Percentiles rank a stretch among this genome's conserved stretches.
phyloP scores from a whole-genome alignment of 352 stramenopile species.

The Phytophthora quininea region DNA sequence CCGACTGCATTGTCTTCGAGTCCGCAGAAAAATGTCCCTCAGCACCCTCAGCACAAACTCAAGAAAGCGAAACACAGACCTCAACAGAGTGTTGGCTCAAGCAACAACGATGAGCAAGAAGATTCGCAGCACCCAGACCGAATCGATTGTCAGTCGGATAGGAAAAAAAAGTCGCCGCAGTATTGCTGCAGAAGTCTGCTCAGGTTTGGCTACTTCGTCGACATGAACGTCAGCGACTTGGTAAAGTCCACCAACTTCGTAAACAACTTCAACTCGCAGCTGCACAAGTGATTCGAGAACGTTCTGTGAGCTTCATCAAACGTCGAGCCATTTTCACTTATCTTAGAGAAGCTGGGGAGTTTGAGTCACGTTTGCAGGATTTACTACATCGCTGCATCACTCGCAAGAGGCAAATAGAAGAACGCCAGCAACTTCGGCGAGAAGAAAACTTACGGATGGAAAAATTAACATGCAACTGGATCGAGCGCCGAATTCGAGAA shows the following conservation, averaged over 20 bases:
- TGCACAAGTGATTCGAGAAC: constrained; percentile 22
- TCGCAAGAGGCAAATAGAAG: constrained; percentile 27
- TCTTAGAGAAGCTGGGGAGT: constrained; percentile 6
- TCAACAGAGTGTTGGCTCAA: not conserved
- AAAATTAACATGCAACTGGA: constrained; percentile 14
- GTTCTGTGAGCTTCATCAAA: constrained; percentile 16
- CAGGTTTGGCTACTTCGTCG: constrained; percentile 37
- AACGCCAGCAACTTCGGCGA: constrained; percentile 15
- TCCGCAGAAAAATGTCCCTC: not conserved
- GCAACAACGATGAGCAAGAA: constrained; percentile 20
- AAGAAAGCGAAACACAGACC: not conserved
- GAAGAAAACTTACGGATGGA: constrained; percentile 10
- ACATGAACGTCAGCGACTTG: constrained; percentile 7
- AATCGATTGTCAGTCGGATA: not conserved
- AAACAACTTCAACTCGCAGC: constrained; percentile 16
- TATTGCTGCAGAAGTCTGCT: constrained; percentile 23
- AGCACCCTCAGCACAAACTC: no score
- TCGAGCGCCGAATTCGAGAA: not conserved
- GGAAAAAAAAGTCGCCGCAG: constrained; percentile 18
- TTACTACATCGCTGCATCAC: constrained; percentile 13
- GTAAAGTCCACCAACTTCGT: constrained; percentile 22
- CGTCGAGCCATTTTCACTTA: constrained; percentile 25
- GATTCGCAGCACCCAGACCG: not conserved
- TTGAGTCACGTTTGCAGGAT: constrained; percentile 16
- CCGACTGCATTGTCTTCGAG: not conserved